Base-by-base conservation (phyloP, 768 basidiomycete genomes). In the Termitomyces sp. region DNA sequence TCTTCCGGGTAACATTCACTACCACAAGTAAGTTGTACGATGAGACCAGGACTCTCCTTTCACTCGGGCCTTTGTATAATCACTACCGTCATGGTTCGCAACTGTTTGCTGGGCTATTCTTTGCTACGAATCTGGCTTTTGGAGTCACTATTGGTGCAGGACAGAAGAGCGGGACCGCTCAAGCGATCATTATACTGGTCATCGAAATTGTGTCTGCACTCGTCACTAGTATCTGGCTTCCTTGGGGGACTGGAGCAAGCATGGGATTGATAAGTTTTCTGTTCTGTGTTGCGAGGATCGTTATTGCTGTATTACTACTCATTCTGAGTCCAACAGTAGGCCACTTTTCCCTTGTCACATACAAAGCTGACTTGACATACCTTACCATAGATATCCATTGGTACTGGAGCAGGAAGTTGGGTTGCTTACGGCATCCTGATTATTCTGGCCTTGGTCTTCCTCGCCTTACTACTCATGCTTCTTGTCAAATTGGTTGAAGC, bases 201-300 rank as follows among this genome's bases (percentile, higher is more conserved):
- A 82, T 93, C 19, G 97, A 99, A 69, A 88, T 99, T 16, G 78
- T 79, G 21, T 86, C 89, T 43, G 91, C 94, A 5, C 75, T 98
- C 56, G 83, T 91, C 27, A 97, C 95, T 32, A 94, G 91, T 59
- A 77, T 96, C 32, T 97, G 93, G 93, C 80, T 97, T 57, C 95
- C 95, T 17, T 99, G 96, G 96, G 93, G 92, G 30, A 89, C 89
- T 52, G 94, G 96, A 1, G 94, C 96, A 2, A 91, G 93, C 59
- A 98, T 98, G 97, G 96, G 95, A 14, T 78, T 94, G 35, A 87
- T 96, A 57, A 94, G 91, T 68, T 98, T 98, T 76, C 74, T 97
- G 65, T 88, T 96, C 64, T 94, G 92, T 57, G 90, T 96, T 5
- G 86, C 90, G 21, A 79, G 96, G 61, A 95, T 97, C 64, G 86